These are phyloP conservation scores for Paramyrothecium sp. DNA, from an alignment of 2,329 filamentous ascomycete genomes.

Conservation along the genomic window DNA sequence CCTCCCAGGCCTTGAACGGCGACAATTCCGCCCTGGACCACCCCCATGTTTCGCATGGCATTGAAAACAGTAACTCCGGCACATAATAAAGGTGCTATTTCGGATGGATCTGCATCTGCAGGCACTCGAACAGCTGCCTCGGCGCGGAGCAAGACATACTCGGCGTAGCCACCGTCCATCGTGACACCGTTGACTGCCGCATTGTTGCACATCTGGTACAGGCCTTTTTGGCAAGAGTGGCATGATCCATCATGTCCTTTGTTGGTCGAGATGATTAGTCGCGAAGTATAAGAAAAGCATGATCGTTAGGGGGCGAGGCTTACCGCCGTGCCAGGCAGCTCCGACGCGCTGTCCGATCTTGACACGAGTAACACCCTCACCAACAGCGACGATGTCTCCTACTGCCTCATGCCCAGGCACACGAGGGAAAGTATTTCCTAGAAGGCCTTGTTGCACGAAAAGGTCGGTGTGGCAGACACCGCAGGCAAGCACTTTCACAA, in stretches of 20 bases:
- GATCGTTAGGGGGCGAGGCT: too few species aligned
- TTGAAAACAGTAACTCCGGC: conserved; percentile 57
- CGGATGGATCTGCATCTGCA: conserved; percentile 41
- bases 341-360: conserved; percentile 64
- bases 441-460: neutral
- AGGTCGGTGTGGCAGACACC: neutral
- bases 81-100: conserved; percentile 54
- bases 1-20: conserved; percentile 66
- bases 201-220: conserved; percentile 38
- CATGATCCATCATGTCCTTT: neutral
- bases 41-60: conserved; percentile 42
- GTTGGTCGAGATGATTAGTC: too few species aligned
- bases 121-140: neutral
- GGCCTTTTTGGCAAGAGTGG: neutral
- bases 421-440: neutral
- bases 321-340: neutral
- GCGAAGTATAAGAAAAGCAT: too few species aligned
- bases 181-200: conserved; percentile 59
- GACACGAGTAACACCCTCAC: conserved; percentile 53
- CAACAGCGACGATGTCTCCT: conserved; percentile 61
- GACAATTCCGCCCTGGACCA: conserved; percentile 41
- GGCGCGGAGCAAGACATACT: neutral
- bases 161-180: conserved; percentile 56
- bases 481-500: neutral
- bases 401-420: conserved; percentile 49